Percentiles rank a stretch among this genome's conserved stretches.
Conservation (phyloP, 1,284 basidiomycete species). For the Microbotryomycetes sp. region DNA sequence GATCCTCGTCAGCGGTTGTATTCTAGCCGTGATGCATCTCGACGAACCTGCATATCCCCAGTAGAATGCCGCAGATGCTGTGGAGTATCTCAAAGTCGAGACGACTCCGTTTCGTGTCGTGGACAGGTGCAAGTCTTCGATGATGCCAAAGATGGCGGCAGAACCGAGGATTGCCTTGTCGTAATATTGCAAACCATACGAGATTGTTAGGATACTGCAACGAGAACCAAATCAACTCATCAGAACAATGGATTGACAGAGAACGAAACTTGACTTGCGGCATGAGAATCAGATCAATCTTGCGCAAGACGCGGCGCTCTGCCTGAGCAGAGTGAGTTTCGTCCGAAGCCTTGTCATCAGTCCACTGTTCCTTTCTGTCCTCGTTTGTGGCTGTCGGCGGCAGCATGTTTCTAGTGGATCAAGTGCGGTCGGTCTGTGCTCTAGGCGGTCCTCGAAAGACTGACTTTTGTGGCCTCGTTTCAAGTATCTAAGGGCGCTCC, state of each 20-base stretch:
- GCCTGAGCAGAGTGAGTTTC: conserved; percentile 18
- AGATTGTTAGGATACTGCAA: conserved; percentile 42
- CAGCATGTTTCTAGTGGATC: too few relatives aligned
- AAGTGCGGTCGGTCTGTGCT: too few relatives aligned
- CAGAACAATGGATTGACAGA: conserved; percentile 38
- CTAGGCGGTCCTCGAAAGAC: too few relatives aligned
- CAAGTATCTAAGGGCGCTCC: too few relatives aligned
- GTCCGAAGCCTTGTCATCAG: neutral
- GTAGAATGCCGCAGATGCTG: conserved; percentile 44
- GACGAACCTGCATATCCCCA: conserved; percentile 45
- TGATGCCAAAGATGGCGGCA: conserved; percentile 48
- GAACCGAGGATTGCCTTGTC: conserved; percentile 48
- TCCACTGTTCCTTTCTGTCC: neutral
- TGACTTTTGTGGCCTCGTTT: too few relatives aligned
- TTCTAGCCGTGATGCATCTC: neutral
- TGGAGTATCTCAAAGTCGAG: conserved; percentile 40
- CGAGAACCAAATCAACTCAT: too few relatives aligned
- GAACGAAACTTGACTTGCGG: neutral
- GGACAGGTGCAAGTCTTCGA: conserved; percentile 43
- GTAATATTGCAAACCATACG: conserved; percentile 47
- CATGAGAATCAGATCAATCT: conserved; percentile 38
- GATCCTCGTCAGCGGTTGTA: neutral
- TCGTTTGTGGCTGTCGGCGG: neutral
- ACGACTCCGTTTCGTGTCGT: conserved; percentile 38
- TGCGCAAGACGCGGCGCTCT: conserved; percentile 35